Evolutionary conservation across 768 basidiomycete genomes (phyloP), one percentile per base, ranked within the genome.

Genomic region (Tylopilus felleus): DNA sequence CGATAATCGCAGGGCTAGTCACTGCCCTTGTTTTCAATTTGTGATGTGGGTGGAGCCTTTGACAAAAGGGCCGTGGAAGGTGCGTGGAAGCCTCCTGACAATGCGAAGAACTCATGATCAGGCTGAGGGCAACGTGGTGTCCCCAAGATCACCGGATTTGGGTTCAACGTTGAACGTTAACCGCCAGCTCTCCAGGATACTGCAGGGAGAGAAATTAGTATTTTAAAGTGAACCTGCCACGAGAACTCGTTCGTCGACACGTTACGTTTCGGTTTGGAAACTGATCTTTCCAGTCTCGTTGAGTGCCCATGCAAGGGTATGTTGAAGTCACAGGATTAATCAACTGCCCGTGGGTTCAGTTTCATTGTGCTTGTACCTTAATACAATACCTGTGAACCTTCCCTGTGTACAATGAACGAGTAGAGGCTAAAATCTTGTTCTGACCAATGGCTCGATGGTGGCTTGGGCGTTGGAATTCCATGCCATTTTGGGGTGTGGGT

Each of bases 11-110:
- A 49, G 35, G 41, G 52, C n/a, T n/a, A 44, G 28, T 25, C 31
- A 51, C 53, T 29, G 49, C 55, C 58, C 54, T 54, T 51, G 47
- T 54, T 31, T 36, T 40, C 22, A 28, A 43, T 53, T 28, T 42
- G 27, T 33, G 49, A 38, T 43, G 33, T 39, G 47, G 39, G 44
- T 27, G 38, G 23, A 8, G 42, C 25, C 45, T 25, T 28, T 39
- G 43, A 35, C 47, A 27, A 40, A 21, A 27, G 29, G 36, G 22
- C n/a, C 45, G 40, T 40, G 51, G 43, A 53, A 40, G 39, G 19
- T 21, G 35, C 22, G 16, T 27, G 28, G 19, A 49, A 31, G 29
- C 17, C 28, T 36, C 16, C 48, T 17, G 42, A 38, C 21, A n/a
- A 28, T n/a, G 29, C 40, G 13, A 44, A 44, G 14, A 44, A 12